Evolutionary conservation across 169 alveolate genomes (phyloP).

Genomic region (Theileria sp.): DNA sequence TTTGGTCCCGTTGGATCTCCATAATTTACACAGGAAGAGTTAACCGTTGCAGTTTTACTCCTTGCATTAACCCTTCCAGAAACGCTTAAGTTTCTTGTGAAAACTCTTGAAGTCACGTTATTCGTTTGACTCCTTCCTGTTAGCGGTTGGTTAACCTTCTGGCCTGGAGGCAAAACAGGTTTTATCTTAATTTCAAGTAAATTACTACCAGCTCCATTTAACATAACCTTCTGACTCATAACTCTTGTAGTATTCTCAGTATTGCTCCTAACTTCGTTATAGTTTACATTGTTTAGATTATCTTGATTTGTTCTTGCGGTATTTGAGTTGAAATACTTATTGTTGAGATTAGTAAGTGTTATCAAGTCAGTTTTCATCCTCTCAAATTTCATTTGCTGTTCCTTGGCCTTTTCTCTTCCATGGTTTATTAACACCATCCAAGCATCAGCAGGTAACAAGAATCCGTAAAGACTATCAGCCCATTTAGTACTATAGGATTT

Average conservation of each 20-base stretch:
- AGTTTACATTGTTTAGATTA: too few relatives aligned
- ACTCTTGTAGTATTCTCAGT: neutral
- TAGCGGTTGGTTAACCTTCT: neutral
- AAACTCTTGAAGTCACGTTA: neutral
- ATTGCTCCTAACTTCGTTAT: neutral
- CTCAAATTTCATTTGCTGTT: conserved; percentile 60
- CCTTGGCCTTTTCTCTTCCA: conserved; percentile 48
- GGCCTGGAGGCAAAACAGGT: neutral
- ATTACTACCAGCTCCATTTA: neutral
- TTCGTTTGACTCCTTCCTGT: conserved; percentile 12
- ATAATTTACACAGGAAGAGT: neutral
- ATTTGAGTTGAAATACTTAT: conserved; percentile 18
- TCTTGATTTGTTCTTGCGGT: neutral
- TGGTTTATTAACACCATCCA: conserved; percentile 74
- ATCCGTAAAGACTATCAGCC: conserved; percentile 45
- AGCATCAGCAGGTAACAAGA: conserved; percentile 71
- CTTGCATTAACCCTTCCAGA: neutral
- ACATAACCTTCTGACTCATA: neutral
- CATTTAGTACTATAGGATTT: neutral
- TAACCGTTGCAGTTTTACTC: neutral
- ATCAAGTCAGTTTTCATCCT: conserved; percentile 44
- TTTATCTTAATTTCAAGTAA: neutral
- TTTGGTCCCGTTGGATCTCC: neutral
- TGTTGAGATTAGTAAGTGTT: conserved; percentile 18
- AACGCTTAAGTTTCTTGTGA: conserved; percentile 2